Evolutionary conservation across 2,329 filamentous ascomycete species (phyloP), one percentile per base, ranked within the genome.

Genomic region (Monosporascus sp.): DNA sequence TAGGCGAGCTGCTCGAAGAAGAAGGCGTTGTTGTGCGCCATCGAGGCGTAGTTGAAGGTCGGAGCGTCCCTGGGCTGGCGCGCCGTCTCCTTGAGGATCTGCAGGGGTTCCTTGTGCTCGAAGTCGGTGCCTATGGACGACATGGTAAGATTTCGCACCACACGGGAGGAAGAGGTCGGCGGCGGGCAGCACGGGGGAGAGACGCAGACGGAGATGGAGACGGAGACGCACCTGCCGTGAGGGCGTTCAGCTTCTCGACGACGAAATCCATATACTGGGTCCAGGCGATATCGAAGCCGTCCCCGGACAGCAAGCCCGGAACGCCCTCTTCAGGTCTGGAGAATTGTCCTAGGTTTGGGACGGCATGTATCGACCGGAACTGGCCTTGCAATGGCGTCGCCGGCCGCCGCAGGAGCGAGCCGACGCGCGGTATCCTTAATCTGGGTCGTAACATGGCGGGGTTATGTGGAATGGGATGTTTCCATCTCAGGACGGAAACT

Each of bases 21-120:
- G 77, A 90, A 87, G 68, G 84, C 76, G 70, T 84, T 97, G 82
- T 97, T 97, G 80, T 89, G 88, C 52, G 90, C 89, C 89, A 96
- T 96, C 63, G 90, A 96, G 70, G 94, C 94, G 70, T 95, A 84
- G 81, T 97, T 99, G 84, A 99, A 99, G 68, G 87, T 77, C 62
- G 86, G 79, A 43, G 94, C 94, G 58, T 82, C 78, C 61, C 79
- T 78, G 45, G 93, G 87, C 65, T 94, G 83, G 70, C 91, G 90
- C 55, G 93, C 89, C 54, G 87, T 87, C 65, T 83, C 78, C 65
- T 93, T 78, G 66, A 89, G 73, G 66, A 96, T 84, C 47, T 84
- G 76, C 71, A 88, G 85, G 56, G 83, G 71, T 49, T 79, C 74
- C 60, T 79, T 74, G 68, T 82, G 73, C 60, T 85, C 85, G 65